Evolutionary conservation across 2,329 filamentous ascomycete genomes (phyloP), one percentile per base, ranked within the genome.

Genomic region (Chaetomiaceae sp.): DNA sequence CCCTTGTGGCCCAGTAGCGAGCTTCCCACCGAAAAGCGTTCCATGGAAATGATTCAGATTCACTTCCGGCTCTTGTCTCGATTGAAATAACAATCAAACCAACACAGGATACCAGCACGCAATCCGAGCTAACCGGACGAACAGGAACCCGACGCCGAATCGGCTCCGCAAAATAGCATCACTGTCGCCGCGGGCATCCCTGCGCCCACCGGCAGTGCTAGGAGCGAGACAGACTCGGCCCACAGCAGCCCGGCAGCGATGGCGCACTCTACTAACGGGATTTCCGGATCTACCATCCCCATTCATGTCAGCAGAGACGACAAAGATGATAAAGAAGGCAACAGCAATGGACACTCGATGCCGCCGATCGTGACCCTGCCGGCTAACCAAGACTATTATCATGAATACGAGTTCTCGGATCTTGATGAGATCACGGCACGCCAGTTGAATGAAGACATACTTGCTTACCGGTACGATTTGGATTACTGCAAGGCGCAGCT

Each of bases 361-460:
- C 37, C 44, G 8, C n/a, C 48, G 13, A 7, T 33, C 11, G 37
- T 25, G 25, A 14, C 33, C 10, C 25, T 20, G 14, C 21, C 45
- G 7, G 14, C 53, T n/a, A 27, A n/a, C 2, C 32, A 45, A 7
- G 44, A 48, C 34, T 33, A 53, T 16, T 40, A 53, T 9, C 38
- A 53, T 30, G 45, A 52, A 4, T 59, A 54, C 13, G 55, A 59
- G 8, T 52, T 40, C 36, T 51, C 53, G 4, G 48, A 61, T 20
- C 50, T 68, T 11, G 66, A 69, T 9, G 62, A 63, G 7, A 64
- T 70, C 34, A 65, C 57, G 14, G 45, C 65, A 30, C 64, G 64
- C 27, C 74, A 76, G 61, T 64, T 74, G 45, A 58, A 63, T 11
- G 72, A 76, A 50, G 73, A 76, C 48, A 68, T 75, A 42, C 61